A percentile compares a stretch with the other conserved stretches of the same genome.
These are phyloP conservation scores for Curvularia hawaiiensis DNA, from an alignment of 2,329 filamentous ascomycete genomes.

Conservation along the genomic window DNA sequence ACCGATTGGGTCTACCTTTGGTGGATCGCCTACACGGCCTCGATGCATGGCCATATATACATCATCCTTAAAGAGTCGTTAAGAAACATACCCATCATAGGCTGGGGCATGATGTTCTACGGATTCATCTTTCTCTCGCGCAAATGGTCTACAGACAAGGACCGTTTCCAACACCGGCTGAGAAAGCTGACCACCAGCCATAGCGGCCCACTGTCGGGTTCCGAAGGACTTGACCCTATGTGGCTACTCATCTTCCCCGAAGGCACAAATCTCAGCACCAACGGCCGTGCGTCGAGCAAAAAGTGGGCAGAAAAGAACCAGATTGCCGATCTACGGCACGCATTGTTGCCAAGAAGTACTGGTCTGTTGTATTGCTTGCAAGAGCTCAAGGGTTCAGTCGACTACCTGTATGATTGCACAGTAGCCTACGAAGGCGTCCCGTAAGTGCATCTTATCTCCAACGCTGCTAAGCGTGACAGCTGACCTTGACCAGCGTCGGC, in stretches of 20 bases:
- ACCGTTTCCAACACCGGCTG: slow-evolving; percentile 74
- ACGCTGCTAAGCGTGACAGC: not conserved
- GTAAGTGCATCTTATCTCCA: slow-evolving; percentile 60
- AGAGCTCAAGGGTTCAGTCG: slow-evolving; percentile 73
- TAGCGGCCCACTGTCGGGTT: slow-evolving; percentile 46
- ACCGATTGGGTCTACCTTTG: slow-evolving; percentile 94
- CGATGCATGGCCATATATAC: slow-evolving; percentile 83
- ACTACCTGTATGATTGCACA: slow-evolving; percentile 91
- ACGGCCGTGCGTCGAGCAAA: slow-evolving; percentile 71
- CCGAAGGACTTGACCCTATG: slow-evolving; percentile 72
- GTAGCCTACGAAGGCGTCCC: slow-evolving; percentile 93
- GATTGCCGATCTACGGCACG: slow-evolving; percentile 71
- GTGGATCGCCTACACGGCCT: slow-evolving; percentile 83
- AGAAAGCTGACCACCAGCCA: slow-evolving; percentile 67
- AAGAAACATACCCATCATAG: slow-evolving; percentile 80
- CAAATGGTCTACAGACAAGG: slow-evolving; percentile 81
- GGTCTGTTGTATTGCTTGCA: slow-evolving; percentile 80
- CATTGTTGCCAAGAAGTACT: slow-evolving; percentile 78
- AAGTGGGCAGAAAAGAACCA: slow-evolving; percentile 77
- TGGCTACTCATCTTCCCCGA: slow-evolving; percentile 90
- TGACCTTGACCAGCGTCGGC: slow-evolving; percentile 40
- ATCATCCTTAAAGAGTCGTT: slow-evolving; percentile 90
- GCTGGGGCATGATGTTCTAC: slow-evolving; percentile 83
- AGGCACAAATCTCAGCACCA: slow-evolving; percentile 80
- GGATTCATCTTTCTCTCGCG: slow-evolving; percentile 93